Percentiles rank a stretch among this genome's conserved stretches.
Conservation (phyloP, 257 asterid species). For the Solanum arcanum region DNA sequence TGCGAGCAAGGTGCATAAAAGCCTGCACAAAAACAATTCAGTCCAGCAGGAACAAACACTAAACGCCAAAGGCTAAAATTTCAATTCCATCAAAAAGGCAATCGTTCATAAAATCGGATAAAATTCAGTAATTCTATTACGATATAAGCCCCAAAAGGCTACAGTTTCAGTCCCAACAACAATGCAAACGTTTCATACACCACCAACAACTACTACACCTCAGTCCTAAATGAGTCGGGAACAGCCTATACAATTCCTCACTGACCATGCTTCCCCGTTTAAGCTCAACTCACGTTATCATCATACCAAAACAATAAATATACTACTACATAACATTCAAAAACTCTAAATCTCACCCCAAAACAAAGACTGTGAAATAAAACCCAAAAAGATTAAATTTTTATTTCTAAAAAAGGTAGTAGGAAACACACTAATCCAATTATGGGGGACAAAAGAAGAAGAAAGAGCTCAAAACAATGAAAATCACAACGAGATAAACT, state of each 20-base stretch:
- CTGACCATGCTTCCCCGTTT: not conserved
- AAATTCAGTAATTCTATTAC: not conserved
- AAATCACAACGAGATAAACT: not conserved
- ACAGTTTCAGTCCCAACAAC: not conserved
- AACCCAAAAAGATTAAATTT: not conserved
- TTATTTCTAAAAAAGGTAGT: not conserved
- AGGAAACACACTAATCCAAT: not conserved
- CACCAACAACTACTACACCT: not conserved
- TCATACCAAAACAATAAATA: not conserved
- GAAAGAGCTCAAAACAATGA: not conserved
- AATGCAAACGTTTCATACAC: not conserved
- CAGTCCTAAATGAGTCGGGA: not conserved
- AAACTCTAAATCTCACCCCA: not conserved
- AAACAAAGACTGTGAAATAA: not conserved
- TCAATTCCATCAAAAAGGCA: not conserved
- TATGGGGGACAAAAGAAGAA: not conserved
- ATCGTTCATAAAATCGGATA: not conserved
- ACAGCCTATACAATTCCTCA: not conserved
- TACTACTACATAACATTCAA: not conserved
- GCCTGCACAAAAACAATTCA: conserved; percentile 37
- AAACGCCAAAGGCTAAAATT: not conserved
- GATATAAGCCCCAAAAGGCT: not conserved
- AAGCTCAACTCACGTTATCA: not conserved
- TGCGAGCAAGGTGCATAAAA: conserved; percentile 84
- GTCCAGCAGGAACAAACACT: not conserved